These are phyloP conservation scores for Gryganskiella cystojenkinii DNA, from an alignment of 192 early-diverging fungal species.

Conservation along the genomic window DNA sequence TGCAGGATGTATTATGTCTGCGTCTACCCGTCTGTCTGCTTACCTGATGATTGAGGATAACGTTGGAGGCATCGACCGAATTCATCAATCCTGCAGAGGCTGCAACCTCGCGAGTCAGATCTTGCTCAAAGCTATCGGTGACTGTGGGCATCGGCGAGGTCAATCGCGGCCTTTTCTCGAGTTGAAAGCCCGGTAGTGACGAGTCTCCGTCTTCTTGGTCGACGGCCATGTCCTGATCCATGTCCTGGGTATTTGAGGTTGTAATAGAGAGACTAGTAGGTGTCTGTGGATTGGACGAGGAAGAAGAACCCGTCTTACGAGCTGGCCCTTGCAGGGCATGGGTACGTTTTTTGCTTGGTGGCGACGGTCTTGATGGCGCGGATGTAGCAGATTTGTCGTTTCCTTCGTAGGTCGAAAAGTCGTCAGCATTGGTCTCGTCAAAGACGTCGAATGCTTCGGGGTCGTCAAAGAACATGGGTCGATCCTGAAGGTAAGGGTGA, in stretches of 20 bases:
- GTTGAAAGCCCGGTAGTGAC: background rate
- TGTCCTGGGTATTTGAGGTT: background rate
- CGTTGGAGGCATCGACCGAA: conserved; percentile 1
- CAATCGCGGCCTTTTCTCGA: background rate
- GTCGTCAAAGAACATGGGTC: conserved; percentile 16
- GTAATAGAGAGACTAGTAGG: background rate
- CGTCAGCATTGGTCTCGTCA: conserved; percentile 6
- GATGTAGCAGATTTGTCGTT: too few species aligned
- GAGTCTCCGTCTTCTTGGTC: too few species aligned
- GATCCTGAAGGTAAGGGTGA: background rate
- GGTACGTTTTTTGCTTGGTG: too few species aligned
- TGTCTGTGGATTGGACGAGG: too few species aligned
- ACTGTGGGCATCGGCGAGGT: conserved; percentile 1
- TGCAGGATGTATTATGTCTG: background rate
- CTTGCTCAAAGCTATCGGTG: conserved; percentile 32
- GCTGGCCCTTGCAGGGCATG: too few species aligned
- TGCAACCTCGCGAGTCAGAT: conserved; percentile 26
- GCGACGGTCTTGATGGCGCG: too few species aligned
- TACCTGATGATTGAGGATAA: conserved; percentile 42
- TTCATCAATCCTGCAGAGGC: conserved; percentile 11
- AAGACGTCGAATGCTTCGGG: conserved; percentile 19
- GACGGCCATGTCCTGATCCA: background rate
- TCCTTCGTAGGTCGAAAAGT: conserved; percentile 12
- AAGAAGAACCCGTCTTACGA: too few species aligned
- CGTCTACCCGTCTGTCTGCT: background rate